These are phyloP conservation scores for Cytidiella melzeri DNA, from an alignment of 768 basidiomycete species.

Conservation along the genomic window DNA sequence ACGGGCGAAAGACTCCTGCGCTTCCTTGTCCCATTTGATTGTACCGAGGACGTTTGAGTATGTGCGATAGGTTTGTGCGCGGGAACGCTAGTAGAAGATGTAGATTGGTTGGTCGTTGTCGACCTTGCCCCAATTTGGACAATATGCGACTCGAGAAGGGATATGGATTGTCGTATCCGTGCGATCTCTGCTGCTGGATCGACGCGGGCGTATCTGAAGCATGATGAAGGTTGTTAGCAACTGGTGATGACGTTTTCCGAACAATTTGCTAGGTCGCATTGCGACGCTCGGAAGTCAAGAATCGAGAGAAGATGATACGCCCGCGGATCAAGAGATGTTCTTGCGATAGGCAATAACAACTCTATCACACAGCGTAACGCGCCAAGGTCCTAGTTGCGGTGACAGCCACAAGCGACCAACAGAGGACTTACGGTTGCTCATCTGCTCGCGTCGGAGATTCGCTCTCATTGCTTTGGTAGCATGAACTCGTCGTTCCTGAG, in stretches of 20 bases:
- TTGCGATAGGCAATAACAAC: too few relatives aligned
- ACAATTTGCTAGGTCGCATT: too few relatives aligned
- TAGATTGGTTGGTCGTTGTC: constrained; percentile 29
- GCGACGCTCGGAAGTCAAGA: too few relatives aligned
- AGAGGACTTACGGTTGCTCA: constrained; percentile 41
- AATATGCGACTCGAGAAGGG: constrained; percentile 58
- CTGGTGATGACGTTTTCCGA: too few relatives aligned
- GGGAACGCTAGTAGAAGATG: not conserved
- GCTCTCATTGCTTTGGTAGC: constrained; percentile 70
- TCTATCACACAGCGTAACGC: too few relatives aligned
- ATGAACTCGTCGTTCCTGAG: constrained; percentile 71
- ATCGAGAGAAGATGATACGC: too few relatives aligned
- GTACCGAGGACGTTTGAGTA: constrained; percentile 24
- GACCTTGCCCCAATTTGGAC: constrained; percentile 41
- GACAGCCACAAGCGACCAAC: too few relatives aligned
- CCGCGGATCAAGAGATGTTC: too few relatives aligned
- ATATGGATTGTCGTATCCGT: constrained; percentile 60
- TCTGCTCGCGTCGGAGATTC: constrained; percentile 50
- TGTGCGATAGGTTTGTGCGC: not conserved
- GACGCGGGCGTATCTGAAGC: constrained; percentile 38
- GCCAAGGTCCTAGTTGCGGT: too few relatives aligned
- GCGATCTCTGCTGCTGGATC: constrained; percentile 65
- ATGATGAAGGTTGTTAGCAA: too few relatives aligned
- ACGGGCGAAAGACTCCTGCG: constrained; percentile 13
- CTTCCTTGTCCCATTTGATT: constrained; percentile 32